Conservation (phyloP, 2,329 filamentous ascomycete species). For the Cladosporium colombiae region DNA sequence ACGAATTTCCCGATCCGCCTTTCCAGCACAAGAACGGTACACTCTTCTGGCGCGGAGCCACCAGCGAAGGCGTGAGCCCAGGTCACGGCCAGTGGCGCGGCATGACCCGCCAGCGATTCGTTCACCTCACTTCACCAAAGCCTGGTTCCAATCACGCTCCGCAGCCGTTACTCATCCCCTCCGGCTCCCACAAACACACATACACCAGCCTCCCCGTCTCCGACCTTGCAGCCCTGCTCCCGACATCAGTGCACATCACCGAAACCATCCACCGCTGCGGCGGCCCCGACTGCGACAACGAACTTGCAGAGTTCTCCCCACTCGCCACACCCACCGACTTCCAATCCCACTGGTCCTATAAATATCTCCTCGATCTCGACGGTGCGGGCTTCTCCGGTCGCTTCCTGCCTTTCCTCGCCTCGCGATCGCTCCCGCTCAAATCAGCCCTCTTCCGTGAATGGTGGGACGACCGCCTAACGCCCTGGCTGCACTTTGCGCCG, state of each 20-base stretch:
- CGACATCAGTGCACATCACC: constrained; percentile 61
- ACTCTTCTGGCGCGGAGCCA: constrained; percentile 75
- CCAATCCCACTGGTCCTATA: constrained; percentile 62
- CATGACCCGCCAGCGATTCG: constrained; percentile 69
- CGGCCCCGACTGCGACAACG: constrained; percentile 54
- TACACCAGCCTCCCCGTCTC: constrained; percentile 58
- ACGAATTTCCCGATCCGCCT: constrained; percentile 52
- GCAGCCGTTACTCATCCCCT: constrained; percentile 60
- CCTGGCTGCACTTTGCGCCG: constrained; percentile 82
- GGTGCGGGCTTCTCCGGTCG: constrained; percentile 66
- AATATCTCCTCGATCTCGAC: constrained; percentile 73
- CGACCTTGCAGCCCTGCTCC: constrained; percentile 56
- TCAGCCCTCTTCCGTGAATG: constrained; percentile 74
- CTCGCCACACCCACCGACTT: constrained; percentile 46
- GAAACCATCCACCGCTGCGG: constrained; percentile 59
- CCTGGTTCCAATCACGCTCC: constrained; percentile 52
- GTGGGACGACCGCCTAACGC: constrained; percentile 71
- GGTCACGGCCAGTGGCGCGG: constrained; percentile 58
- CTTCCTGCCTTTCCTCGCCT: constrained; percentile 66
- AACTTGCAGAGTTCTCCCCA: constrained; percentile 55
- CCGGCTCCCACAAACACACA: constrained; percentile 47
- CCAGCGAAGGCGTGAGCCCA: constrained; percentile 56
- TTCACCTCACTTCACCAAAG: constrained; percentile 54
- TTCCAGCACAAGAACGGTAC: constrained; percentile 65
- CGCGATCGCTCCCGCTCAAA: constrained; percentile 68